Base-by-base conservation (phyloP, 2,329 filamentous ascomycete species). In the Paraphaeosphaeria sporulosa region DNA sequence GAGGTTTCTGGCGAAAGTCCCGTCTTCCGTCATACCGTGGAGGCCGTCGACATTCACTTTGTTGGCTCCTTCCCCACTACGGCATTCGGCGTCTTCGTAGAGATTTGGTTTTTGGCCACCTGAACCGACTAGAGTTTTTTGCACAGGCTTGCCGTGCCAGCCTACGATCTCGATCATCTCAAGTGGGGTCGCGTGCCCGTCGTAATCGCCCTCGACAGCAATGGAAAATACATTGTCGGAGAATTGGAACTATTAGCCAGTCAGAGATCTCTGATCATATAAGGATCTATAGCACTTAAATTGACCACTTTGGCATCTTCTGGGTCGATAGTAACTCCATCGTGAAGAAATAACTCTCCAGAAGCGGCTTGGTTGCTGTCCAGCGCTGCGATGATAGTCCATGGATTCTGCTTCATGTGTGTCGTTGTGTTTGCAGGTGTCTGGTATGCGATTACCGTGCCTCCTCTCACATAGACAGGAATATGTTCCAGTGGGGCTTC, bases 381-480 rank as follows among this genome's bases (percentile, higher is more conserved):
- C n/a, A n/a, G 82, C 1, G 89, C 87, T 0, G 85, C 84, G 8
- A 92, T 77, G 34, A 93, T 61, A 5, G 83, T 84, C 87, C 89
- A 92, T 0, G 85, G 83, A 40, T 85, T 89, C 44, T 81, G 79
- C 44, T 89, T 82, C 34, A 82, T 84, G 46, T 85, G 85, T 0
- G 80, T 75, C 0, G 89, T 92, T 1, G 89, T 91, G 75, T 89
- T 76, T 0, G 82, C 86, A 10, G 88, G 83, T 70, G 89, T 82
- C 67, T 92, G 89, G 65, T 86, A 82, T 0, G 90, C 88, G 1
- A 92, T 68, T 1, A 92, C 79, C 60, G 82, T 80, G 1, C 89
- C 90, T n/a, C 90, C 90, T n/a, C 89, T 84, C 17, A 93, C 73
- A 65, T 85, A 89, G 1, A 93, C 83, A 0, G 89, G 89, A 44